These are phyloP conservation scores for Fusarium phyllophilum DNA, from an alignment of 2,329 filamentous ascomycete species.

Conservation along the genomic window DNA sequence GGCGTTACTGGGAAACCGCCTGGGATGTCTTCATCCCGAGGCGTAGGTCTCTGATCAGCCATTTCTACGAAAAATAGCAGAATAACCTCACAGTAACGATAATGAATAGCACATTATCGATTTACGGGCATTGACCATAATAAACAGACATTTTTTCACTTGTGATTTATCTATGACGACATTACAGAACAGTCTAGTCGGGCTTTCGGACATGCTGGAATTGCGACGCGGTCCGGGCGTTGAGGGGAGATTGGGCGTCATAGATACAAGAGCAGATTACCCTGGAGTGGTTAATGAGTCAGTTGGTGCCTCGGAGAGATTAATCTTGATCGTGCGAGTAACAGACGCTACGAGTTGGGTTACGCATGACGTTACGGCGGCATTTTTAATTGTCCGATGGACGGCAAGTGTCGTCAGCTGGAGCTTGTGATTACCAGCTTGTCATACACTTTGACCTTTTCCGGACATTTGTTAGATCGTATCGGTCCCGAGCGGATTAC, in stretches of 20 bases:
- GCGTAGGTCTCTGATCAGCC: slow-evolving; percentile 38
- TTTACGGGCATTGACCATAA: background rate
- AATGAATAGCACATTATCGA: background rate
- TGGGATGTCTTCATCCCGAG: slow-evolving; percentile 40
- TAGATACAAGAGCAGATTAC: background rate
- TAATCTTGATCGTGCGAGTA: background rate
- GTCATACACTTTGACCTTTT: background rate
- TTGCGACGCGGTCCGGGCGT: slow-evolving; percentile 7
- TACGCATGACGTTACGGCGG: slow-evolving; percentile 10
- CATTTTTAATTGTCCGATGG: slow-evolving; percentile 3
- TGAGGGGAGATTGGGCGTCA: slow-evolving; percentile 24
- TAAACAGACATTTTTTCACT: background rate
- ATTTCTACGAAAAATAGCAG: slow-evolving; percentile 2
- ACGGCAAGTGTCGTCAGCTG: background rate
- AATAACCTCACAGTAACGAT: background rate
- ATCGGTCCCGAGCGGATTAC: background rate
- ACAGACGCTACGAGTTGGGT: background rate
- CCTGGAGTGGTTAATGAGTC: background rate
- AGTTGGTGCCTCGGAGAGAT: background rate
- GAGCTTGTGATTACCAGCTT: background rate
- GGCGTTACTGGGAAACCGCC: slow-evolving; percentile 43
- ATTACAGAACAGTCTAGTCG: slow-evolving; percentile 4
- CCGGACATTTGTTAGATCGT: background rate
- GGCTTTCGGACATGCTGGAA: slow-evolving; percentile 30
- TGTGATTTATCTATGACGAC: slow-evolving; percentile 32